Evolutionary conservation across 1,284 basidiomycete genomes (phyloP).

Genomic region (Caloboletus firmus): DNA sequence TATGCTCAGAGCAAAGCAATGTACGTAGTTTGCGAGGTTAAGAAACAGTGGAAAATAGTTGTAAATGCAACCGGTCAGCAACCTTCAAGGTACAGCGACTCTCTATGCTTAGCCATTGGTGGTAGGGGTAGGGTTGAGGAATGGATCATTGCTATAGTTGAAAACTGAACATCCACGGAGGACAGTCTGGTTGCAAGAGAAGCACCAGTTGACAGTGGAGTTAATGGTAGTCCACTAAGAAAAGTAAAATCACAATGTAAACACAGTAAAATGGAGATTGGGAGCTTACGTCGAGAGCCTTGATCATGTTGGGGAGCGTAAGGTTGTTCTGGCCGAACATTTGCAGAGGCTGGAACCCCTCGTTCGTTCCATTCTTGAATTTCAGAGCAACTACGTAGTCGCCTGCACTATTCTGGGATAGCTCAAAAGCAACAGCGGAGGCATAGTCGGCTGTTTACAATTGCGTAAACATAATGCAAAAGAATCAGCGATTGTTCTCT

Average conservation of each 20-base stretch:
- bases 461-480: not conserved
- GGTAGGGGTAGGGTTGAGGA: slow-evolving; percentile 19
- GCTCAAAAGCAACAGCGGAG: slow-evolving; percentile 45
- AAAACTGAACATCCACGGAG: slow-evolving; percentile 35
- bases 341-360: slow-evolving; percentile 25
- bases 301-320: slow-evolving; percentile 36
- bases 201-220: slow-evolving; percentile 33
- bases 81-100: not conserved
- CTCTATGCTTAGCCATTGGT: not conserved
- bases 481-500: slow-evolving; percentile 1
- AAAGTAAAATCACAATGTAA: slow-evolving; percentile 1
- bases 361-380: slow-evolving; percentile 51
- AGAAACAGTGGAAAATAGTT: not conserved
- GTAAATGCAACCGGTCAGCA: not conserved
- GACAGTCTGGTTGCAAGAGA: slow-evolving; percentile 37
- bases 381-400: slow-evolving; percentile 36
- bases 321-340: slow-evolving; percentile 35
- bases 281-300: slow-evolving; percentile 34
- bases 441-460: slow-evolving; percentile 49
- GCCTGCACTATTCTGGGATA: slow-evolving; percentile 32
- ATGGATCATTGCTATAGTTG: slow-evolving; percentile 34
- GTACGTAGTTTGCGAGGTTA: not conserved
- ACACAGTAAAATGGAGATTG: not conserved
- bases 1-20: not conserved
- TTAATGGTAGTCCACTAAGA: slow-evolving; percentile 31